A percentile compares a stretch with the other conserved stretches of the same genome.
Evolutionary conservation across 208 protist species (phyloP).

Genomic region (Herpetomonas tarakana): DNA sequence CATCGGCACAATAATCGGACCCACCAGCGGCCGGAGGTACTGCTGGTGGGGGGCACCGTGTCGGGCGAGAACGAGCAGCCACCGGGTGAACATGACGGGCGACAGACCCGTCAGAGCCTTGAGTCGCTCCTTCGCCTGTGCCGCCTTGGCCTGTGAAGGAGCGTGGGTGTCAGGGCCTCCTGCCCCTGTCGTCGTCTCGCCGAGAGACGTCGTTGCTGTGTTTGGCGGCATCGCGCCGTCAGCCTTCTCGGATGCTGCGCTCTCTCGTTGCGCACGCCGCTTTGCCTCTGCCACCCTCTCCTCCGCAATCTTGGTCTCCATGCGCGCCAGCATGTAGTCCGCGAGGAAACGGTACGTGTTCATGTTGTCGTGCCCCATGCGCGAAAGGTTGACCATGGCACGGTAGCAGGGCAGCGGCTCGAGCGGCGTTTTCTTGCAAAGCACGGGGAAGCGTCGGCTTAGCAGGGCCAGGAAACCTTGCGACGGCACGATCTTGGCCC

Average conservation of each 20-base stretch:
- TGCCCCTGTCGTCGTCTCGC: too few relatives aligned
- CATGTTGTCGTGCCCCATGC: conserved; percentile 69
- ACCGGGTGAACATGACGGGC: conserved; percentile 67
- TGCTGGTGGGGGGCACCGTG: conserved; percentile 72
- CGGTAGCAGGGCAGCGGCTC: conserved; percentile 55
- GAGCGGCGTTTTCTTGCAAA: conserved; percentile 52
- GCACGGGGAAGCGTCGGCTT: conserved; percentile 56
- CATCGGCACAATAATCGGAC: conserved; percentile 47
- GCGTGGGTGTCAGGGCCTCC: too few relatives aligned
- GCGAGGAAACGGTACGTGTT: conserved; percentile 75
- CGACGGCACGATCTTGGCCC: conserved; percentile 70
- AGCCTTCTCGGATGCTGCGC: not conserved
- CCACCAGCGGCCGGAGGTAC: conserved; percentile 65
- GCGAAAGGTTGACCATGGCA: conserved; percentile 57
- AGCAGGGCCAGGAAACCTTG: conserved; percentile 56
- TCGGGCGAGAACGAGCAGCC: conserved; percentile 50
- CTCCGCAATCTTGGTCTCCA: conserved; percentile 45
- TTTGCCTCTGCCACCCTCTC: conserved; percentile 23
- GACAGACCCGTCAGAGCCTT: conserved; percentile 41
- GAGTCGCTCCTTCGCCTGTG: conserved; percentile 32
- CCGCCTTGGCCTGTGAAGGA: conserved; percentile 4
- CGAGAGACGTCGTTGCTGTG: too few relatives aligned
- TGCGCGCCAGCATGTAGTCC: conserved; percentile 42
- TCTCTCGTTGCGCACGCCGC: not conserved
- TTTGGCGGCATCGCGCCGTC: too few relatives aligned